A percentile compares a stretch with the other conserved stretches of the same genome.
Conservation (phyloP, 2,329 filamentous ascomycete genomes). For the Tolypocladium ophioglossoides region DNA sequence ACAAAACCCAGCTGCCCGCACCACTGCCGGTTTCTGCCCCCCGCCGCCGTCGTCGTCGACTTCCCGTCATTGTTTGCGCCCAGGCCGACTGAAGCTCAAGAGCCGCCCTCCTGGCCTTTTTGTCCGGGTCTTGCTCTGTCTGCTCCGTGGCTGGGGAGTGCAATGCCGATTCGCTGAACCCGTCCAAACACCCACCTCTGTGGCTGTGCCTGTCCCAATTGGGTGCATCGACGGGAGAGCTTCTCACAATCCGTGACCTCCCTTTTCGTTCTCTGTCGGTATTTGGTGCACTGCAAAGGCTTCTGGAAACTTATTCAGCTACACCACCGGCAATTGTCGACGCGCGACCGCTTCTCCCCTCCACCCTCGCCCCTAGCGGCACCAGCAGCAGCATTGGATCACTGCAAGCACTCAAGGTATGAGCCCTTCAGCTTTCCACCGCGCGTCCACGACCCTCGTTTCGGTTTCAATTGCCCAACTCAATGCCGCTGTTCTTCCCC, state of each 20-base stretch:
- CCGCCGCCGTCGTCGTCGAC: not conserved
- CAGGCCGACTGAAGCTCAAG: not conserved
- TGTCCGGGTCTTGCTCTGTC: not conserved
- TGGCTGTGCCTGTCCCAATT: not conserved
- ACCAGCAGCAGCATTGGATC: not conserved
- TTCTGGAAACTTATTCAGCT: not conserved
- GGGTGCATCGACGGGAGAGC: not conserved
- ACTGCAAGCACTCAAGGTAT: not conserved
- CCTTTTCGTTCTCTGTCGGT: not conserved
- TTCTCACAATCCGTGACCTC: not conserved
- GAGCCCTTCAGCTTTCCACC: not conserved
- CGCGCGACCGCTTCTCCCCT: not conserved
- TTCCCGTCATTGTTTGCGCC: not conserved
- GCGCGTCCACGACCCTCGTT: not conserved
- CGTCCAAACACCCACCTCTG: not conserved
- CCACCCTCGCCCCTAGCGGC: not conserved
- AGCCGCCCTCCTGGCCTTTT: not conserved
- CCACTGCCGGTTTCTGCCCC: not conserved
- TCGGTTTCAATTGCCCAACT: no score
- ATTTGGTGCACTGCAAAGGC: not conserved
- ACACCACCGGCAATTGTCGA: not conserved
- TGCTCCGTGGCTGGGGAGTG: not conserved
- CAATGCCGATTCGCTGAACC: not conserved
- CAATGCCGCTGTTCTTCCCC: not conserved
- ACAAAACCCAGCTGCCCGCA: not conserved